Base-by-base conservation (phyloP, 371 early-diverging fungal genomes). In the Phascolomyces articulosus region DNA sequence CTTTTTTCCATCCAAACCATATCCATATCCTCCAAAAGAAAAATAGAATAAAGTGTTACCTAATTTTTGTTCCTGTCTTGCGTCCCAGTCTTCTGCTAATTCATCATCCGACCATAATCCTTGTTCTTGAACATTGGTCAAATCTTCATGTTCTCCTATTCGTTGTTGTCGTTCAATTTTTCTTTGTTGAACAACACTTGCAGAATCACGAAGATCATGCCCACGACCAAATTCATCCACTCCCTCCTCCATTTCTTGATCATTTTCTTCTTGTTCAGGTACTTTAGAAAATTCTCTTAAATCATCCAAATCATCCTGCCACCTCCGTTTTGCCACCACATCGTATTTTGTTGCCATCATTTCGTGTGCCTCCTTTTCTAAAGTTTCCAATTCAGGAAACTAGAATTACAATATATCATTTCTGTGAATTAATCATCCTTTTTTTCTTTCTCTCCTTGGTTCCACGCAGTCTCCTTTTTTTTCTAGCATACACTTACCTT, bases 91-190 rank as follows among this genome's bases (percentile, higher is more conserved):
- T 26, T 78, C 75, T 1, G 62, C 65, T 38, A 86, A 54, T 15
- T 88, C 86, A 60, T 85, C 87, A 55, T 87, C 87, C 0, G 87
- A 80, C 63, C 83, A 83, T 28, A 85, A 62, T 0, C 85, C 85
- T 29, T 84, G 77, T 21, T 80, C 72, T 51, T 60, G 60, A 18
- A 65, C 4, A 54, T 47, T 34, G 11, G 23, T 56, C 16, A 63
- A n/a, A 34, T 48, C 57, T 47, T 62, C 40, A 29, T 31, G 54
- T 54, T 24, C 20, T 29, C 47, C 55, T 21, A 71, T 48, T 13
- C 79, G 71, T 48, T 66, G 41, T 20, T 60, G 59, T 61, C 71
- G 59, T 66, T 72, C 83, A 49, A 27, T 64, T 71, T 71, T 72
- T 44, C 84, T 66, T 54, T 74, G 78, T 40, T 67, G 66, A 9